Conservation (phyloP, 345 rosid genomes). For the Aegle marmelos region DNA sequence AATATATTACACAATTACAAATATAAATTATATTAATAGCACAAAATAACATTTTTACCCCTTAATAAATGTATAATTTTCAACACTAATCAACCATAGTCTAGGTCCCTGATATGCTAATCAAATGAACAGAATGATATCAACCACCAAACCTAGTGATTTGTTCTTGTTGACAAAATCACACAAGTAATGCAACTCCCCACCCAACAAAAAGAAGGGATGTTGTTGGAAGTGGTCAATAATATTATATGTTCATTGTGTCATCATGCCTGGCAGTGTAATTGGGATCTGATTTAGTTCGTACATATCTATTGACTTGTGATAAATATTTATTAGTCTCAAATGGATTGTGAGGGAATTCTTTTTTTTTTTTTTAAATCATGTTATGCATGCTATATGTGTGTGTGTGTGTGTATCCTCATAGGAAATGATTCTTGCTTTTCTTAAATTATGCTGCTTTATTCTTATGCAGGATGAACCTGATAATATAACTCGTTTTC, state of each 20-base stretch:
- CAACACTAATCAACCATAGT: too few species aligned
- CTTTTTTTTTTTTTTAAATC: too few species aligned
- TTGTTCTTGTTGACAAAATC: not conserved
- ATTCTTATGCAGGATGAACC: constrained; percentile 31
- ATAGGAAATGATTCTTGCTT: constrained; percentile 7
- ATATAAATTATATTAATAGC: too few species aligned
- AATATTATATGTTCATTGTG: not conserved
- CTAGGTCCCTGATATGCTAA: not conserved
- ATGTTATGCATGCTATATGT: too few species aligned
- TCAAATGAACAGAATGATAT: not conserved
- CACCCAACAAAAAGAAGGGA: not conserved
- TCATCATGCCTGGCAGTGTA: not conserved
- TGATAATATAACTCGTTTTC: constrained; percentile 40
- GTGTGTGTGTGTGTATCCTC: not conserved
- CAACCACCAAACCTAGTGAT: not conserved
- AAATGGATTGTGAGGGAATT: too few species aligned
- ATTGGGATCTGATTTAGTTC: not conserved
- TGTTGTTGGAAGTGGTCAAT: not conserved
- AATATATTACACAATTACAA: too few species aligned
- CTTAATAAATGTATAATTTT: too few species aligned
- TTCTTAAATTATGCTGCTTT: not conserved
- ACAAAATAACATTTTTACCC: too few species aligned
- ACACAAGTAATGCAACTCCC: not conserved
- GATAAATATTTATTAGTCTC: not conserved
- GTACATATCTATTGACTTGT: not conserved